Percentiles rank a stretch among this genome's conserved stretches.
Evolutionary conservation across 2,329 filamentous ascomycete species (phyloP).

Genomic region (Fusarium sp.): DNA sequence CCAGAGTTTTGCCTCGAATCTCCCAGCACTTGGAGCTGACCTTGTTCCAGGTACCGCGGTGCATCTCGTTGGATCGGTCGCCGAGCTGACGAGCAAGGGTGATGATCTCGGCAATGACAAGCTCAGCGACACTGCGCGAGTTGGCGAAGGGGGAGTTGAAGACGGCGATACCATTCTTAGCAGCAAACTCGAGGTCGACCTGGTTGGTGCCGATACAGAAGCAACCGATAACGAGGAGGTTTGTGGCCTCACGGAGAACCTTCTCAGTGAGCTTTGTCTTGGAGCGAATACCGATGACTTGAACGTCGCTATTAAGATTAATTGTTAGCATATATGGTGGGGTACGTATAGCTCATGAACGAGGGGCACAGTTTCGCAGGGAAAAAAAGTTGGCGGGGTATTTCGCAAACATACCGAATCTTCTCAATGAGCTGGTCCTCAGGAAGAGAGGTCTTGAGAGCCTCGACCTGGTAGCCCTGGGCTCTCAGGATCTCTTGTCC

Average conservation of each 20-base stretch:
- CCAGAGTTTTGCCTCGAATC: constrained; percentile 95
- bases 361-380: constrained; percentile 31
- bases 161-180: constrained; percentile 88
- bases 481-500: constrained; percentile 82
- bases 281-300: constrained; percentile 97
- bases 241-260: constrained; percentile 89
- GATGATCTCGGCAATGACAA: constrained; percentile 96
- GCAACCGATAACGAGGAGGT: constrained; percentile 94
- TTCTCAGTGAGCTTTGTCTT: constrained; percentile 94
- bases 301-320: constrained; percentile 75
- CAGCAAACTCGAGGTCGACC: constrained; percentile 86
- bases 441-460: constrained; percentile 85
- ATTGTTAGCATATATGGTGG: constrained; percentile 33
- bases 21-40: constrained; percentile 98
- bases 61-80: constrained; percentile 94
- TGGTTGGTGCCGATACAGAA: constrained; percentile 99
- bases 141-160: constrained; percentile 99
- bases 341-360: constrained; percentile 9
- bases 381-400: constrained; percentile 35
- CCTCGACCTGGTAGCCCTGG: constrained; percentile 97
- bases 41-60: constrained; percentile 97
- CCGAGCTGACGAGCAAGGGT: constrained; percentile 89
- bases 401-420: constrained; percentile 74
- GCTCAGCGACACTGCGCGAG: constrained; percentile 94
- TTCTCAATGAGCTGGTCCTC: constrained; percentile 97